These are phyloP conservation scores for Zarea fungicola DNA, from an alignment of 2,329 filamentous ascomycete species.

Conservation along the genomic window DNA sequence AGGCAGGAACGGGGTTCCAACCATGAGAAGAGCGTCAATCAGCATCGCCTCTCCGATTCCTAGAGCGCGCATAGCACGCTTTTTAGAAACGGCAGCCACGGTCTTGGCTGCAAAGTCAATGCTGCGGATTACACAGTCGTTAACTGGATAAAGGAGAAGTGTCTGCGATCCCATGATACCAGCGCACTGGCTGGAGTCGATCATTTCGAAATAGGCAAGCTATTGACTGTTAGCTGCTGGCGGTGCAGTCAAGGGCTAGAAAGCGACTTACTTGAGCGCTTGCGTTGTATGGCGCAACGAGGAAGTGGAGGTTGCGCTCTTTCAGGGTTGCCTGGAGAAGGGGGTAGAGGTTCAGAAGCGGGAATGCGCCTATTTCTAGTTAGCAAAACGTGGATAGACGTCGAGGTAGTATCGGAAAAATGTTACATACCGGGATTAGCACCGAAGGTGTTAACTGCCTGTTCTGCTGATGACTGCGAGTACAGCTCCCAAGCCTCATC, in stretches of 20 bases:
- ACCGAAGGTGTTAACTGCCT: conserved; percentile 83
- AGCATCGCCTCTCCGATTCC: conserved; percentile 66
- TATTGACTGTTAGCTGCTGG: conserved; percentile 29
- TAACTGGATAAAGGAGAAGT: conserved; percentile 77
- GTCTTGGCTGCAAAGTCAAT: conserved; percentile 65
- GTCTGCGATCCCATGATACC: conserved; percentile 82
- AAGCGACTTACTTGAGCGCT: conserved; percentile 67
- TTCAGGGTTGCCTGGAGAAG: conserved; percentile 71
- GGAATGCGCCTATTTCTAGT: conserved; percentile 57
- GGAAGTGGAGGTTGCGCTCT: conserved; percentile 64
- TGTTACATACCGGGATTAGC: conserved; percentile 58
- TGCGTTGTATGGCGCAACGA: conserved; percentile 82
- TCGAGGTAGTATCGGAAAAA: conserved; percentile 22
- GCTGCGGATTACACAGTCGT: conserved; percentile 62
- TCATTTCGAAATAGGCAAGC: conserved; percentile 73
- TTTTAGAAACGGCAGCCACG: conserved; percentile 60
- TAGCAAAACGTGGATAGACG: background rate
- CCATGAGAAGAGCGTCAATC: conserved; percentile 75
- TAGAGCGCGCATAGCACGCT: conserved; percentile 64
- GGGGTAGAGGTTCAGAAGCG: conserved; percentile 67
- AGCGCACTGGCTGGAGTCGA: conserved; percentile 62
- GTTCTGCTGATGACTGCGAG: conserved; percentile 69
- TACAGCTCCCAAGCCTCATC: conserved; percentile 84
- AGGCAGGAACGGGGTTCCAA: conserved; percentile 74
- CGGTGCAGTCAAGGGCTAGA: conserved; percentile 20